A percentile compares a stretch with the other conserved stretches of the same genome.
These are phyloP conservation scores for Aegilops sharonensis DNA, from an alignment of 176 grass and related monocot genomes.

Conservation along the genomic window DNA sequence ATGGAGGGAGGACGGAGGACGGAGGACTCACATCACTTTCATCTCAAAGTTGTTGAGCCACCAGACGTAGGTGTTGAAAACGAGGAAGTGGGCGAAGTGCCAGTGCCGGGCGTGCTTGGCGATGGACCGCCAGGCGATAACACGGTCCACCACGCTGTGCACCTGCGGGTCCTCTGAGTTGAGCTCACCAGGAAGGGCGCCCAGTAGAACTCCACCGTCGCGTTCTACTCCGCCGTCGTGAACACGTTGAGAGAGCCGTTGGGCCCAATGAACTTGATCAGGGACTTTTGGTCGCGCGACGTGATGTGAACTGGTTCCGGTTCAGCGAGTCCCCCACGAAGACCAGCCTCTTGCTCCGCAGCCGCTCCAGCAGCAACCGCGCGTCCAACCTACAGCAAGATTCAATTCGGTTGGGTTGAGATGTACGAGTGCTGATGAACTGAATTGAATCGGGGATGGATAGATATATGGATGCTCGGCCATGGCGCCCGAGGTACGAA, in stretches of 20 bases:
- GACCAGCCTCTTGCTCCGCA: slow-evolving; percentile 73
- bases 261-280: slow-evolving; percentile 58
- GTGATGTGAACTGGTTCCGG: slow-evolving; percentile 80
- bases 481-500: too few species aligned
- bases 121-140: slow-evolving; percentile 55
- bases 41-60: too few species aligned
- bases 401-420: too few species aligned
- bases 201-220: slow-evolving; percentile 87
- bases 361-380: slow-evolving; percentile 53
- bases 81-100: slow-evolving; percentile 16
- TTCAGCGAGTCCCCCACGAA: slow-evolving; percentile 96
- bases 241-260: slow-evolving; percentile 72
- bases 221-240: slow-evolving; percentile 61
- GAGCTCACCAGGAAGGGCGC: slow-evolving; percentile 83
- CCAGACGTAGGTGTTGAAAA: too few species aligned
- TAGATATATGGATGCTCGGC: too few species aligned
- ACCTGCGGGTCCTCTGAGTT: slow-evolving; percentile 60
- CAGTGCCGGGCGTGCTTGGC: slow-evolving; percentile 55
- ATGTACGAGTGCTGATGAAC: too few species aligned
- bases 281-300: slow-evolving; percentile 43
- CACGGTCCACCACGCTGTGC: slow-evolving; percentile 54
- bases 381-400: slow-evolving; percentile 50
- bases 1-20: too few species aligned
- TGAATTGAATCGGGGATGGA: too few species aligned
- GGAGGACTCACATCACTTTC: too few species aligned